Base-by-base conservation (phyloP, 768 basidiomycete genomes). In the Tulasnella sp. region DNA sequence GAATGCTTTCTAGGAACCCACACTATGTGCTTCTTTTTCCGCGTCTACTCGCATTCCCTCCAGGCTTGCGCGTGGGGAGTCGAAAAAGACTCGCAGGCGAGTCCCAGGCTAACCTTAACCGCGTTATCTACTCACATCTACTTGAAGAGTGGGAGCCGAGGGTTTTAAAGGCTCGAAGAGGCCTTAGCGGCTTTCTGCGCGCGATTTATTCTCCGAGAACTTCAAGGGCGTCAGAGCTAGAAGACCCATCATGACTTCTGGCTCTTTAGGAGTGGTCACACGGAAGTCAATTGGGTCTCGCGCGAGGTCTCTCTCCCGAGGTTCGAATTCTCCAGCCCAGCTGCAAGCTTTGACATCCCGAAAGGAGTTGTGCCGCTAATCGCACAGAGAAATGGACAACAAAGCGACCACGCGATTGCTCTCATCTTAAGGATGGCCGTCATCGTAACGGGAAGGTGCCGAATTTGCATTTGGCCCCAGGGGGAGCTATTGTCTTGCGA, bases 101-200 rank as follows among this genome's bases (percentile, higher is more conserved):
- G 58, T 64, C 58, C 29, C 58, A 64, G 58, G 58, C 58, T 64
- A 64, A 64, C 58, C 58, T 64, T 64, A 64, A 64, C 58, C 58
- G 58, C 58, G 58, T 64, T 64, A 64, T 64, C 58, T 25, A 25
- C 58, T 64, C 22, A 25, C 31, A n/a, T 64, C 58, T 64, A 2
- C 29, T 29, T 29, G 58, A 64, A 25, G 58, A 42, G 9, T 17
- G 42, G 8, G 17, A 64, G 58, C 49, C 58, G 58, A 34, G 58
- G 58, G 58, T 64, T n/a, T 29, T 29, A 64, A 64, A 64, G 7
- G 58, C 58, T 64, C 58, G 25, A 25, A 64, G 14, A 25, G 58
- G 31, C 49, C 49, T 49, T 49, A 49, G 22, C 49, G 22, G 49
- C 40, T 22, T 19, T n/a, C 19, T 49, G 49, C 49, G 49, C 1